phyloP scores from a whole-genome alignment of 83 land plant genomes.

The Diphasiastrum complanatum region DNA sequence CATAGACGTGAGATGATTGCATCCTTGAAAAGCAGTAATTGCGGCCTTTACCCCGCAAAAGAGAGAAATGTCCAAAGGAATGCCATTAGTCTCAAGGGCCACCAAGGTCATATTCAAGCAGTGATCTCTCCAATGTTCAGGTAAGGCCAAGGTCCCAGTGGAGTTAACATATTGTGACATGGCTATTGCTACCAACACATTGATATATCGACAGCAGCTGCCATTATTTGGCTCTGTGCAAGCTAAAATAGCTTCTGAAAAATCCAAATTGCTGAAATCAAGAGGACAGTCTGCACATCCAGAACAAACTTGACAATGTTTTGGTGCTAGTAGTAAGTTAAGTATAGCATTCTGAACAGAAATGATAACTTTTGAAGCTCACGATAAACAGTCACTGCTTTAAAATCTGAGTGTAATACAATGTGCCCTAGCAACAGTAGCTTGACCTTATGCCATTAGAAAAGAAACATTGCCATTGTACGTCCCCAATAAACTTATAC shows the following conservation, averaged over 20 bases:
- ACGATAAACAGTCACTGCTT: too few species aligned
- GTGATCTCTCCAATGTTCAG: conserved; percentile 35
- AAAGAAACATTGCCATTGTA: too few species aligned
- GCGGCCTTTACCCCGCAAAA: conserved; percentile 59
- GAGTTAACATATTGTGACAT: conserved; percentile 50
- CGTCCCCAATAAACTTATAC: too few species aligned
- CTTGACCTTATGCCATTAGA: too few species aligned
- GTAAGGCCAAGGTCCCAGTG: conserved; percentile 49
- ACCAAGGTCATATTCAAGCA: conserved; percentile 40
- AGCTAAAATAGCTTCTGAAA: conserved; percentile 44
- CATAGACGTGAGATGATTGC: conserved; percentile 42
- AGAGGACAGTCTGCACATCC: conserved; percentile 56
- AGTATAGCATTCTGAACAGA: too few species aligned
- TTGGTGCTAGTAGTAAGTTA: too few species aligned
- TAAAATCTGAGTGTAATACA: too few species aligned
- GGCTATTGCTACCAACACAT: conserved; percentile 59
- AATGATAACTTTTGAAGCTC: too few species aligned
- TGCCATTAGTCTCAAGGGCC: conserved; percentile 41
- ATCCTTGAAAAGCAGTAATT: conserved; percentile 44
- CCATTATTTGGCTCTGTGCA: conserved; percentile 45
- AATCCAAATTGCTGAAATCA: conserved; percentile 50
- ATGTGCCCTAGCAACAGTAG: too few species aligned
- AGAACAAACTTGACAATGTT: too few species aligned
- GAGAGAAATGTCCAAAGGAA: conserved; percentile 39
- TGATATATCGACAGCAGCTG: conserved; percentile 64